Percentiles rank a stretch among this genome's conserved stretches.
These are phyloP conservation scores for Pyropia yezoensis DNA, from an alignment of 23 red algal species.

Conservation along the genomic window DNA sequence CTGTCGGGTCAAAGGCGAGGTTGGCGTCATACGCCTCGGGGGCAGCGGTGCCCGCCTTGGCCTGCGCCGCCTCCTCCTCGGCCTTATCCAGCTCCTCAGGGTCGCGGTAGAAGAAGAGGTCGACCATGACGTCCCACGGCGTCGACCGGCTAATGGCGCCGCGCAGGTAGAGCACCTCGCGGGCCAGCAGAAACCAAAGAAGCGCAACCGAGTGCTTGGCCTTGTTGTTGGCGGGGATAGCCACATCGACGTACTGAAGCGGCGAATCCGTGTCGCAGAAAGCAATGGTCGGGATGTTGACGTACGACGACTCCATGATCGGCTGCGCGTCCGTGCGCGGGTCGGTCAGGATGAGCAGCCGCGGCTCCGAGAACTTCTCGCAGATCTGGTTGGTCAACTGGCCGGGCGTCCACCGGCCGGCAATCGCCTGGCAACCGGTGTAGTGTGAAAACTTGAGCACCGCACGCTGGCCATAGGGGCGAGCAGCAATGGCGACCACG, in stretches of 20 bases:
- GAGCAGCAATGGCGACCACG: constrained; percentile 88
- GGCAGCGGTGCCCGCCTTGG: constrained; percentile 20
- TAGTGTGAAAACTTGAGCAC: constrained; percentile 99
- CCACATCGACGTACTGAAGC: constrained; percentile 80
- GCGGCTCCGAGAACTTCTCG: constrained; percentile 85
- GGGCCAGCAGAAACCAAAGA: constrained; percentile 83
- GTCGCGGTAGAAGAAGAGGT: constrained; percentile 99
- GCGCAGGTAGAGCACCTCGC: constrained; percentile 83
- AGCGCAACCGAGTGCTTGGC: constrained; percentile 79
- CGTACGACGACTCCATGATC: constrained; percentile 84
- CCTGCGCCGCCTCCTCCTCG: constrained; percentile 65
- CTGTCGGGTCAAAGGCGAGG: too few relatives aligned
- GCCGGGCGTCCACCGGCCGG: constrained; percentile 96
- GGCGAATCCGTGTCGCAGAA: constrained; percentile 99
- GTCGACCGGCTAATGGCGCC: constrained; percentile 53
- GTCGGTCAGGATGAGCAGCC: constrained; percentile 94
- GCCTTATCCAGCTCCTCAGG: constrained; percentile 94
- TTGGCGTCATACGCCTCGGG: too few relatives aligned
- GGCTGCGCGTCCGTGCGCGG: constrained; percentile 90
- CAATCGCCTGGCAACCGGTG: constrained; percentile 70
- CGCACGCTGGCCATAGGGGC: constrained; percentile 94
- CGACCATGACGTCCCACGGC: constrained; percentile 98
- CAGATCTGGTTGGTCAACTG: constrained; percentile 99
- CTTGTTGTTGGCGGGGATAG: constrained; percentile 99
- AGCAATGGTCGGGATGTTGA: constrained; percentile 91